phyloP scores from a whole-genome alignment of 2,329 filamentous ascomycete genomes.

The Pezicula neosporulosa region DNA sequence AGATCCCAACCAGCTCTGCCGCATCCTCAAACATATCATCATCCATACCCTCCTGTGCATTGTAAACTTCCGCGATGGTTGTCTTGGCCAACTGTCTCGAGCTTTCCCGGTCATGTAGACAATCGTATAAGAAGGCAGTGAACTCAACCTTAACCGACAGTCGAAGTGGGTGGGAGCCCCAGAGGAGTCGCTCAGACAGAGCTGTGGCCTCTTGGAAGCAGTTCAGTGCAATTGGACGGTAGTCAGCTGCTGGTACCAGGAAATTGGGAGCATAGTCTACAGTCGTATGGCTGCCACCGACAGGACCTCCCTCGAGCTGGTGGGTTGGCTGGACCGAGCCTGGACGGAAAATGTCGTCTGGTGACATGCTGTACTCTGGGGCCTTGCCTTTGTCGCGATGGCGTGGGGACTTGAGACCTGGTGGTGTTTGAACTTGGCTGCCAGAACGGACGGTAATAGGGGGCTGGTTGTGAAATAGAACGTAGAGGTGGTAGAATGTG shows the following conservation, averaged over 20 bases:
- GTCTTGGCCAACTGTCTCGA: slow-evolving; percentile 75
- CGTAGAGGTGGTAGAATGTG: slow-evolving; percentile 95
- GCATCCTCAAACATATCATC: slow-evolving; percentile 95
- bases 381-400: slow-evolving; percentile 27
- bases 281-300: slow-evolving; percentile 33
- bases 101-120: slow-evolving; percentile 74
- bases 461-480: slow-evolving; percentile 91
- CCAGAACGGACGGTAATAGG: slow-evolving; percentile 44
- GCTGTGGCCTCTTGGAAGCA: slow-evolving; percentile 77
- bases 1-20: slow-evolving; percentile 78
- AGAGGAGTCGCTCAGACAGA: slow-evolving; percentile 72
- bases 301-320: slow-evolving; percentile 38
- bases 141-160: slow-evolving; percentile 91
- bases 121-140: slow-evolving; percentile 90
- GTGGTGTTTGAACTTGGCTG: slow-evolving; percentile 35
- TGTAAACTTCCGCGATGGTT: slow-evolving; percentile 87
- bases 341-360: slow-evolving; percentile 17
- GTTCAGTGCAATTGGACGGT: slow-evolving; percentile 74
- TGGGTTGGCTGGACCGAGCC: slow-evolving; percentile 28
- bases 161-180: slow-evolving; percentile 85
- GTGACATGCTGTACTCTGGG: slow-evolving; percentile 16
- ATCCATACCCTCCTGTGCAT: slow-evolving; percentile 86
- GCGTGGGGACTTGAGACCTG: slow-evolving; percentile 26
- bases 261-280: slow-evolving; percentile 61
- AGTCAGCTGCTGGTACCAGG: slow-evolving; percentile 74